A percentile compares a stretch with the other conserved stretches of the same genome.
Evolutionary conservation across 1,284 basidiomycete genomes (phyloP).

Genomic region (Thecaphora thlaspeos): DNA sequence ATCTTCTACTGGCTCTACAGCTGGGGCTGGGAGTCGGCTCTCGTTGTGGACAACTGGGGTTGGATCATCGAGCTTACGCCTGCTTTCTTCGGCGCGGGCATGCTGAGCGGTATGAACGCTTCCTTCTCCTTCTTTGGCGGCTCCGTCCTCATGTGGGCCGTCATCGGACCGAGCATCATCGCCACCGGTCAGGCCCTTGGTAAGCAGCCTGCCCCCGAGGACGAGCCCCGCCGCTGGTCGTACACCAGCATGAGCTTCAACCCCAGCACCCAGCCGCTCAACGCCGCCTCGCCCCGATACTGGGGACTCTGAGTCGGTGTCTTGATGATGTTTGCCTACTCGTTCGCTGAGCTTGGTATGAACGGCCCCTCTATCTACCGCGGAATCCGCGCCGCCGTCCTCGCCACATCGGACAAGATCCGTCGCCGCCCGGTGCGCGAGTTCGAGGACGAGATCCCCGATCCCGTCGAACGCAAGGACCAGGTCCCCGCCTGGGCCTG

Average conservation of each 20-base stretch:
- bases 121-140: constrained; percentile 69
- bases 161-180: constrained; percentile 66
- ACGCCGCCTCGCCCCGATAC: constrained; percentile 66
- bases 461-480: constrained; percentile 59
- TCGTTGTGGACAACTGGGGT: constrained; percentile 64
- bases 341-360: constrained; percentile 55
- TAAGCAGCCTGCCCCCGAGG: constrained; percentile 5
- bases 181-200: constrained; percentile 40
- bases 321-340: constrained; percentile 58
- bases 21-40: constrained; percentile 67
- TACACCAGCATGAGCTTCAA: constrained; percentile 36
- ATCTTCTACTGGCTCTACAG: constrained; percentile 65
- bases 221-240: constrained; percentile 24
- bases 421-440: constrained; percentile 16
- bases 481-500: constrained; percentile 66
- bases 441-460: constrained; percentile 33
- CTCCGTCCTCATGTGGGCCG: constrained; percentile 67
- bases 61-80: constrained; percentile 63
- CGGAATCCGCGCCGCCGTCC: constrained; percentile 41
- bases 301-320: constrained; percentile 73
- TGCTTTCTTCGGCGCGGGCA: constrained; percentile 70
- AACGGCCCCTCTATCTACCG: constrained; percentile 53
- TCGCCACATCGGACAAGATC: constrained; percentile 29
- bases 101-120: constrained; percentile 69
- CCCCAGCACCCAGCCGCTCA: constrained; percentile 30